These are phyloP conservation scores for Cadophora malorum DNA, from an alignment of 2,329 filamentous ascomycete species.

Conservation along the genomic window DNA sequence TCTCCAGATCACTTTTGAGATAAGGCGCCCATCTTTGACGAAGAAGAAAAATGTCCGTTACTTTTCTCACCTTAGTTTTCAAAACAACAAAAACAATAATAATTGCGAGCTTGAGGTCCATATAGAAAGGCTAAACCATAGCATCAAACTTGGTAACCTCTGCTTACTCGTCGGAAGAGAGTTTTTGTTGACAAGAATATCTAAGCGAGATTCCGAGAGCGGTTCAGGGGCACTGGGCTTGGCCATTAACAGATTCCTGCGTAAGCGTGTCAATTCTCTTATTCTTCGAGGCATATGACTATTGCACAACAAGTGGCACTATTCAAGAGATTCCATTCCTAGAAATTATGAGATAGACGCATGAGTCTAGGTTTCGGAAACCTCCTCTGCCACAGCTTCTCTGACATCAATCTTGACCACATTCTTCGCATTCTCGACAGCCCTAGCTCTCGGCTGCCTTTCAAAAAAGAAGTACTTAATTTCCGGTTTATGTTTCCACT, in stretches of 20 bases:
- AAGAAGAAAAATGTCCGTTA: too few relatives aligned
- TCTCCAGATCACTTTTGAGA: too few relatives aligned
- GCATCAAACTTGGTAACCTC: too few relatives aligned
- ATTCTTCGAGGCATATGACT: background rate
- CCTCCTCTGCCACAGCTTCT: constrained; percentile 1
- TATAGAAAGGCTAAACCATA: too few relatives aligned
- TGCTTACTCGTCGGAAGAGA: background rate
- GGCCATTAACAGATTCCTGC: background rate
- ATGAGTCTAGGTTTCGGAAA: background rate
- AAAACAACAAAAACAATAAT: too few relatives aligned
- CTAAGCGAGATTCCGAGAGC: background rate
- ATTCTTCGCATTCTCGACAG: background rate
- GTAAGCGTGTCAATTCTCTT: background rate
- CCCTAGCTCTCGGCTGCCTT: constrained; percentile 15
- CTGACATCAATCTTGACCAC: background rate
- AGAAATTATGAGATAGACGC: background rate
- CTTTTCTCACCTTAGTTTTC: too few relatives aligned
- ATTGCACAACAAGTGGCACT: background rate
- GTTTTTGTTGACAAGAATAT: background rate
- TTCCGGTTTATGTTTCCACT: constrained; percentile 30
- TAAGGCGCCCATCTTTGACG: too few relatives aligned
- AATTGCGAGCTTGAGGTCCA: too few relatives aligned
- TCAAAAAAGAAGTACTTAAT: constrained; percentile 31
- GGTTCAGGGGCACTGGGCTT: background rate
- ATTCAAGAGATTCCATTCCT: background rate